These are phyloP conservation scores for Fusarium penzigii DNA, from an alignment of 2,329 filamentous ascomycete species.

Conservation along the genomic window DNA sequence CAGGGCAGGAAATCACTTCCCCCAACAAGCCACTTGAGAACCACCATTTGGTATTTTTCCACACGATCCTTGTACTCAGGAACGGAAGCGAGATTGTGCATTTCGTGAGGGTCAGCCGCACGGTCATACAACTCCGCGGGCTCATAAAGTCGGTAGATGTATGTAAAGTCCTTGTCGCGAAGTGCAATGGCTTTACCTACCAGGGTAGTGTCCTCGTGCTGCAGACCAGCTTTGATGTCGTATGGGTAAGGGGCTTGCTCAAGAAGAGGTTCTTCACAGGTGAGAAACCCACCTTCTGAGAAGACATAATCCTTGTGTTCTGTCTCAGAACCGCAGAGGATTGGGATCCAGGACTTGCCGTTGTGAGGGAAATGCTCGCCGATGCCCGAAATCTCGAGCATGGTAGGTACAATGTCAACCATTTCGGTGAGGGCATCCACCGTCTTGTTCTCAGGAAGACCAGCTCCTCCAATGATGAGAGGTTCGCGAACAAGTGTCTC, in stretches of 20 bases:
- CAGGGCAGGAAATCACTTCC: conserved; percentile 39
- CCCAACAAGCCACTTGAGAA: conserved; percentile 41
- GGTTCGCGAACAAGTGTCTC: conserved; percentile 45
- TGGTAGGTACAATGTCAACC: conserved; percentile 47
- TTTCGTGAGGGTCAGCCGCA: conserved; percentile 37
- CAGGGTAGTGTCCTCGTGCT: conserved; percentile 44
- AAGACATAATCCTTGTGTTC: conserved; percentile 43
- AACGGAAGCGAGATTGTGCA: conserved; percentile 39
- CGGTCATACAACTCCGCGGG: conserved; percentile 45
- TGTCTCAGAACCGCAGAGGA: conserved; percentile 24
- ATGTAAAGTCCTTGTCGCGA: conserved; percentile 41
- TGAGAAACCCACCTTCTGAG: conserved; percentile 47
- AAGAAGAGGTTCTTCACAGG: conserved; percentile 45
- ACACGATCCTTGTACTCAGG: conserved; percentile 24
- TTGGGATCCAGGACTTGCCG: conserved; percentile 37
- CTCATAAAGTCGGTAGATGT: conserved; percentile 48
- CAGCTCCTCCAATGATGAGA: conserved; percentile 44
- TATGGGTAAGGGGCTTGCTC: conserved; percentile 46
- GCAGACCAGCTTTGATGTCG: conserved; percentile 46
- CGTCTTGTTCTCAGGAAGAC: conserved; percentile 37
- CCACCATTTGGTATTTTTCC: conserved; percentile 27
- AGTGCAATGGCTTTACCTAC: conserved; percentile 45
- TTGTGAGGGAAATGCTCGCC: conserved; percentile 43
- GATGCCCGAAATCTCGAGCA: conserved; percentile 41
- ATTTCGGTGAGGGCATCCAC: conserved; percentile 42